Conservation (phyloP, 1,284 basidiomycete species). For the Boletellus deceptivus region DNA sequence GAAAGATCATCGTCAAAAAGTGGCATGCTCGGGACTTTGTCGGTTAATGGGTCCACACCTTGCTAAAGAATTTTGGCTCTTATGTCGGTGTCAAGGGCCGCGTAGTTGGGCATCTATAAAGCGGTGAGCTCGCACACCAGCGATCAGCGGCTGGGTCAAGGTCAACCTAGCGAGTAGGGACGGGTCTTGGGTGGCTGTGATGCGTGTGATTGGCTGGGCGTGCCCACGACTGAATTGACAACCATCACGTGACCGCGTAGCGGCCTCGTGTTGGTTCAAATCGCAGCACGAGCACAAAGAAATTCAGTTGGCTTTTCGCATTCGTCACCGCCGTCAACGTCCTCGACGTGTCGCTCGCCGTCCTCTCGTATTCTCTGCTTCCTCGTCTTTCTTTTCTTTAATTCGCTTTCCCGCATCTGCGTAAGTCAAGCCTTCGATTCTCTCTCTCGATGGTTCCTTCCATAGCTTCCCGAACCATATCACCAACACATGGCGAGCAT, state of each 20-base stretch:
- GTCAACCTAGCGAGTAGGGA: no score
- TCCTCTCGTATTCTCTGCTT: constrained; percentile 1
- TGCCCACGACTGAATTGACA: constrained; percentile 16
- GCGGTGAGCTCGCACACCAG: neutral
- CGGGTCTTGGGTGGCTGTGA: neutral
- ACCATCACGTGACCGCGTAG: constrained; percentile 34
- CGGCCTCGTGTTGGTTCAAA: constrained; percentile 36
- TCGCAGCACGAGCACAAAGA: constrained; percentile 27
- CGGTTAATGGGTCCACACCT: no score
- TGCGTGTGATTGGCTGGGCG: no score
- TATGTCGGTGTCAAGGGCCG: no score
- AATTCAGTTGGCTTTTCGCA: constrained; percentile 16
- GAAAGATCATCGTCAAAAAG: no score
- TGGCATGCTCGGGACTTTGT: no score
- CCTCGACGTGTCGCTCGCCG: constrained; percentile 18
- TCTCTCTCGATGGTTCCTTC: constrained; percentile 22
- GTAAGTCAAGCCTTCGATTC: constrained; percentile 16
- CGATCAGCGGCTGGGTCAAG: no score
- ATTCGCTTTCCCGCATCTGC: constrained; percentile 2
- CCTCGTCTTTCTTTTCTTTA: neutral
- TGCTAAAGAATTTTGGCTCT: no score
- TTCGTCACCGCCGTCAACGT: constrained; percentile 17
- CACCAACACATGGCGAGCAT: constrained; percentile 31
- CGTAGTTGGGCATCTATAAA: no score
- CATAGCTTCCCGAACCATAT: constrained; percentile 27